These are phyloP conservation scores for Cordia subcordata DNA, from an alignment of 257 asterid species.

Conservation along the genomic window DNA sequence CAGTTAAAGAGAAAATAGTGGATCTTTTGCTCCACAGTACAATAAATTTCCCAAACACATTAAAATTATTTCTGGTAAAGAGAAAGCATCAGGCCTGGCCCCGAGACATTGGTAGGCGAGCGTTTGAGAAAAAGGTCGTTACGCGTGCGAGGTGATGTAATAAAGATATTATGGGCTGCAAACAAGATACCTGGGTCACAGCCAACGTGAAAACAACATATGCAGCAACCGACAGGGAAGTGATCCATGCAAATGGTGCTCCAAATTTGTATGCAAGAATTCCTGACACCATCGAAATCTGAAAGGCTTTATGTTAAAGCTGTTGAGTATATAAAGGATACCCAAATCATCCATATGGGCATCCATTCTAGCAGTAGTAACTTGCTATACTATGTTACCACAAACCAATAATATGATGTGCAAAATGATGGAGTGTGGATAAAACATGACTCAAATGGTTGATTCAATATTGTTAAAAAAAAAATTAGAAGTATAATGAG, in stretches of 20 bases:
- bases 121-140: not conserved
- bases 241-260: slow-evolving; percentile 97
- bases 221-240: slow-evolving; percentile 81
- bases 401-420: too few relatives aligned
- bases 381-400: too few relatives aligned
- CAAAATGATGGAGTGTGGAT: too few relatives aligned
- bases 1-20: not conserved
- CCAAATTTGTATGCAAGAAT: slow-evolving; percentile 98
- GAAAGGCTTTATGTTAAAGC: slow-evolving; percentile 41
- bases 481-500: not conserved
- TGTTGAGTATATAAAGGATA: slow-evolving; percentile 6
- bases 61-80: too few relatives aligned
- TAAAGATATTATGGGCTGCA: not conserved
- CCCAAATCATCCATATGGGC: too few relatives aligned
- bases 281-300: slow-evolving; percentile 96
- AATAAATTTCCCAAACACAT: too few relatives aligned
- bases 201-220: slow-evolving; percentile 79
- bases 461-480: not conserved
- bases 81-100: too few relatives aligned
- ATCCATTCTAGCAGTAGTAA: too few relatives aligned
- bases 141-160: too few relatives aligned
- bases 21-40: too few relatives aligned
- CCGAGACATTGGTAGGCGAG: not conserved
- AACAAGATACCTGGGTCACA: slow-evolving; percentile 68
- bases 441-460: not conserved